A percentile compares a stretch with the other conserved stretches of the same genome.
phyloP scores from a whole-genome alignment of 768 basidiomycete genomes.

The Tephrocybe rancida region DNA sequence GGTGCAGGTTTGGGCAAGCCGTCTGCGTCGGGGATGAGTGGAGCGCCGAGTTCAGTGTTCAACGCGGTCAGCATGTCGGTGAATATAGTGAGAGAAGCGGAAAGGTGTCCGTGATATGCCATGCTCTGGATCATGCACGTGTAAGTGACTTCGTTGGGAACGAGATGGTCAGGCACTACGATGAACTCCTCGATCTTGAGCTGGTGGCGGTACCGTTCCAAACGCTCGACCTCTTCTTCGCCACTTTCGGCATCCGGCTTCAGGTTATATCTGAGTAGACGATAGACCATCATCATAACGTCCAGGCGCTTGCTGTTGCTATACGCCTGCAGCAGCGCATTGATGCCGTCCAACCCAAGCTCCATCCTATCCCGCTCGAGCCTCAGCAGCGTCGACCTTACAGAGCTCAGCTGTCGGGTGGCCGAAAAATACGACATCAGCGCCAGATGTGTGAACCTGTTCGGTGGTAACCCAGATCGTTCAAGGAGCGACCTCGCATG shows the following conservation, averaged over 20 bases:
- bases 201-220: slow-evolving; percentile 32
- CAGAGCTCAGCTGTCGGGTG: slow-evolving; percentile 47
- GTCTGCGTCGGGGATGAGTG: slow-evolving; percentile 25
- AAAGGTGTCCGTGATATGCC: slow-evolving; percentile 72
- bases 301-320: slow-evolving; percentile 53
- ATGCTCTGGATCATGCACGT: slow-evolving; percentile 67
- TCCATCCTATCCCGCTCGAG: slow-evolving; percentile 53
- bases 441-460: slow-evolving; percentile 62
- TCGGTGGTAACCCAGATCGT: slow-evolving; percentile 55
- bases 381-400: slow-evolving; percentile 56
- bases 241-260: slow-evolving; percentile 34
- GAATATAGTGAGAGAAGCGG: slow-evolving; percentile 55
- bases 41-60: slow-evolving; percentile 37
- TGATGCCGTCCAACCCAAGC: slow-evolving; percentile 67
- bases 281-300: slow-evolving; percentile 63
- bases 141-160: slow-evolving; percentile 70
- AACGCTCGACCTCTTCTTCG: slow-evolving; percentile 25
- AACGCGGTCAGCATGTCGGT: slow-evolving; percentile 63
- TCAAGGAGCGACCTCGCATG: slow-evolving; percentile 58
- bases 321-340: slow-evolving; percentile 74
- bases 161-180: slow-evolving; percentile 38
- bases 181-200: slow-evolving; percentile 51
- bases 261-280: slow-evolving; percentile 57
- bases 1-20: slow-evolving; percentile 26
- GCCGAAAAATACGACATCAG: slow-evolving; percentile 58